phyloP scores from a whole-genome alignment of 345 rosid species.

The Crucihimalaya himalaica region DNA sequence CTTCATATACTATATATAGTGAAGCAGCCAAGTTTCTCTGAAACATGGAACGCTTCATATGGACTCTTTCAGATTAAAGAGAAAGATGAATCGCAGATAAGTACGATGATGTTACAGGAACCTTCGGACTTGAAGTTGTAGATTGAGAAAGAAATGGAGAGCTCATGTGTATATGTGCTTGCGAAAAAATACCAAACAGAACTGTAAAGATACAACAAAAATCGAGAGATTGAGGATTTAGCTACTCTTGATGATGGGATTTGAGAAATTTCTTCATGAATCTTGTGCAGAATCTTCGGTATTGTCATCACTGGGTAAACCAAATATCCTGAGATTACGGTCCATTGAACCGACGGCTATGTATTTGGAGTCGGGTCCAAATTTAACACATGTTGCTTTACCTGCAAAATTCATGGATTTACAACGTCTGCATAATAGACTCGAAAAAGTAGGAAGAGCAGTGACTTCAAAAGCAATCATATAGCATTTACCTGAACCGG shows the following conservation, averaged over 20 bases:
- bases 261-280: slow-evolving; percentile 29
- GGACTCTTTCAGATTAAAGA: slow-evolving; percentile 8
- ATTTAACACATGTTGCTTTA: slow-evolving; percentile 70
- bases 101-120: slow-evolving; percentile 2
- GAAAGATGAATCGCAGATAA: slow-evolving; percentile 3
- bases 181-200: not conserved
- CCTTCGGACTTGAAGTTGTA: not conserved
- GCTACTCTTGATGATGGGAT: slow-evolving; percentile 23
- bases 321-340: slow-evolving; percentile 84
- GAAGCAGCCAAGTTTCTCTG: not conserved
- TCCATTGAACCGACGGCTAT: slow-evolving; percentile 97
- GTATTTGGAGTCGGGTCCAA: slow-evolving; percentile 79
- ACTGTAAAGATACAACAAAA: slow-evolving; percentile 30
- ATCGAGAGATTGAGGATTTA: slow-evolving; percentile 12
- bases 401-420: slow-evolving; percentile 47
- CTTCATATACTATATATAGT: not conserved
- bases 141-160: not conserved
- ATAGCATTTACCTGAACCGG: slow-evolving; percentile 74
- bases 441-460: not conserved
- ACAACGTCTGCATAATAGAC: slow-evolving; percentile 5
- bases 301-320: slow-evolving; percentile 57
- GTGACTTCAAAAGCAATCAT: not conserved
- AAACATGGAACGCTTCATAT: not conserved
- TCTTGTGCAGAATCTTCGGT: slow-evolving; percentile 44
- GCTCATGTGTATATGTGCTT: not conserved